Conservation (phyloP, 75 land plant species). For the Isoetes taiwanensis region DNA sequence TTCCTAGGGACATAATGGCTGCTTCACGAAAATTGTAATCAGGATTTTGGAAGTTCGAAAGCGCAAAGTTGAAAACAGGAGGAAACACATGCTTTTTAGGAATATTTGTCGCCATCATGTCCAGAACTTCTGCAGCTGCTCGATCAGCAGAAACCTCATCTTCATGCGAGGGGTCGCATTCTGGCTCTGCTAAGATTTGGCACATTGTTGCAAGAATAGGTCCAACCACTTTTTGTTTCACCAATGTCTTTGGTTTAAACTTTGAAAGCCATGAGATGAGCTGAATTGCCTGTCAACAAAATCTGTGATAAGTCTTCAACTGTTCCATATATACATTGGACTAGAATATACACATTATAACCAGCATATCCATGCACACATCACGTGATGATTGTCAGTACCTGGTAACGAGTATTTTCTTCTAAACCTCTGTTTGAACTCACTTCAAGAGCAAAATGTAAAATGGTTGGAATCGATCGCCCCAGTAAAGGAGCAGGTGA, state of each 20-base stretch:
- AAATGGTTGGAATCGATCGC: slow-evolving; percentile 67
- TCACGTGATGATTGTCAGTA: too few relatives aligned
- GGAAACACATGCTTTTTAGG: slow-evolving; percentile 72
- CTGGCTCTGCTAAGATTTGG: slow-evolving; percentile 73
- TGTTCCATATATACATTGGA: too few relatives aligned
- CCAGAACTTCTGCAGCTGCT: slow-evolving; percentile 97
- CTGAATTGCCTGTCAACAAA: slow-evolving; percentile 63
- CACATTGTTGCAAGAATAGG: slow-evolving; percentile 80
- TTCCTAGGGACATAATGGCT: slow-evolving; percentile 74
- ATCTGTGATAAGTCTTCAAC: background rate
- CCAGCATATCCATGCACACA: too few relatives aligned
- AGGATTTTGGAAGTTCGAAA: slow-evolving; percentile 37
- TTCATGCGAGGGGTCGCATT: slow-evolving; percentile 58
- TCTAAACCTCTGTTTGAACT: slow-evolving; percentile 67
- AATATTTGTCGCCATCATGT: slow-evolving; percentile 88
- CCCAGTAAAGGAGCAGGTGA: slow-evolving; percentile 95
- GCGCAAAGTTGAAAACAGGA: slow-evolving; percentile 77
- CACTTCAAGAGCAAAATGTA: slow-evolving; percentile 95
- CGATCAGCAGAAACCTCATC: slow-evolving; percentile 84
- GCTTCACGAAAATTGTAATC: slow-evolving; percentile 77
- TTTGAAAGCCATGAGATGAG: slow-evolving; percentile 93
- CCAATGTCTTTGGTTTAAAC: slow-evolving; percentile 68
- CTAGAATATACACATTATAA: too few relatives aligned
- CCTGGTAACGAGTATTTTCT: slow-evolving; percentile 84
- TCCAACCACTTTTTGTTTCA: slow-evolving; percentile 65